These are phyloP conservation scores for Hypoxylon fragiforme DNA, from an alignment of 495 filamentous ascomycete species.

Conservation along the genomic window DNA sequence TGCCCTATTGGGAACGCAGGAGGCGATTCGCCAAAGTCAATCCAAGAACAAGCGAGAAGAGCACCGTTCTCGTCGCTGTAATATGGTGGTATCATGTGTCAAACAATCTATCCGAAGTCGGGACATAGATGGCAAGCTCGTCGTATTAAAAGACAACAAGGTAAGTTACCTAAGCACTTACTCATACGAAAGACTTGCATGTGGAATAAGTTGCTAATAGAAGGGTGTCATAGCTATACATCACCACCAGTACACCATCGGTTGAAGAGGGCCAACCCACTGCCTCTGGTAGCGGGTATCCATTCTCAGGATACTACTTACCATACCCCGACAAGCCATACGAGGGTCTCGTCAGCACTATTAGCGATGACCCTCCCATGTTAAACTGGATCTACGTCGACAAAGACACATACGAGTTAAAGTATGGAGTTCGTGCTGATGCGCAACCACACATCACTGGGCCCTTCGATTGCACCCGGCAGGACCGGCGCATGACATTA, in stretches of 20 bases:
- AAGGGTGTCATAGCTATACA: constrained; percentile 27
- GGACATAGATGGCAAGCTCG: constrained; percentile 44
- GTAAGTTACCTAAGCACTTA: too few relatives aligned
- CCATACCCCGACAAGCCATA: constrained; percentile 58
- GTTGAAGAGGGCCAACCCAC: constrained; percentile 20
- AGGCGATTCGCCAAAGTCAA: constrained; percentile 52
- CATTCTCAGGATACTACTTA: constrained; percentile 62
- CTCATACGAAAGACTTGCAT: too few relatives aligned
- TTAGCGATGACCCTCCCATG: constrained; percentile 60
- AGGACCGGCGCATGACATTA: constrained; percentile 58
- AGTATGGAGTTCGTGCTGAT: constrained; percentile 56
- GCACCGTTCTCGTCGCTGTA: constrained; percentile 48
- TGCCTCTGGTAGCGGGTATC: constrained; percentile 36
- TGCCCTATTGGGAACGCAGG: constrained; percentile 49
- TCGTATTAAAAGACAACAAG: constrained; percentile 47
- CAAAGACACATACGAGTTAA: constrained; percentile 57
- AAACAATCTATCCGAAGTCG: constrained; percentile 36
- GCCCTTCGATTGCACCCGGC: constrained; percentile 59
- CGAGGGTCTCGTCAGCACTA: constrained; percentile 62
- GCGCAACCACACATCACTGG: constrained; percentile 54
- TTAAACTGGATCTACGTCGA: constrained; percentile 68
- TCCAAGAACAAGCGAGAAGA: constrained; percentile 47
- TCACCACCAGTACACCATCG: constrained; percentile 36
- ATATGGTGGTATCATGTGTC: constrained; percentile 47
- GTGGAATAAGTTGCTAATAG: constrained; percentile 13